Evolutionary conservation across 441 rosid genomes (phyloP), one percentile per base, ranked within the genome.

Genomic region (Populus hybrid): DNA sequence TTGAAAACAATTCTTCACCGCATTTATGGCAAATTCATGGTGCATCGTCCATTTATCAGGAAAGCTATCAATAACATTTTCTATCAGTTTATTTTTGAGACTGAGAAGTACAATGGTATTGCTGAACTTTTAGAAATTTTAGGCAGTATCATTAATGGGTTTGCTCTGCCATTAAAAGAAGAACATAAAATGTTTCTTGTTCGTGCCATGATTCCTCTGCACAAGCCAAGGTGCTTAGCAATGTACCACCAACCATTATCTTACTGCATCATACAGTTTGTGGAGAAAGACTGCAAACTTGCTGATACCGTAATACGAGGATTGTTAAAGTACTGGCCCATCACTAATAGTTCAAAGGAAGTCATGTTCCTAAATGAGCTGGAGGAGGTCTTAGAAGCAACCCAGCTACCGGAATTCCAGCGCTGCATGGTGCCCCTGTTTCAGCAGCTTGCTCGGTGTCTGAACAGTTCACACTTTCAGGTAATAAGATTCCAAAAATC

Each of bases 381-480:
- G 82, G 98, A 94, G 87, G 98, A 94, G 80, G 85, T 87, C 38
- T 76, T 94, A 67, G 98, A 94, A 88, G 91, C 89, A 67, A 91
- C 94, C 73, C 94, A 87, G 80, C 81, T 79, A 59, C 72, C 90
- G 18, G 98, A 94, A 82, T 94, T 94, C 78, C 94, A 90, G 78
- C 85, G 89, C 23, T 92, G 95, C 79, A 89, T 91, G 97, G 86
- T 91, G 54, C 94, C 97, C 2, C 86, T 94, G 76, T 91, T 90
- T 84, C 89, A 77, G 82, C 90, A 87, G 79, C 84, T 94, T 73
- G 91, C 91, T 73, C 85, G 80, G 69, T 94, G 98, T 78, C 78
- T 94, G 86, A 88, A 85, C 85, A 92, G 97, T 77, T 88, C 88
- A 68, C 98, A 94, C 85, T 92, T 91, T 87, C 98, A 92, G 97